Evolutionary conservation across 257 asterid genomes (phyloP).

Genomic region (Asclepias syriaca): DNA sequence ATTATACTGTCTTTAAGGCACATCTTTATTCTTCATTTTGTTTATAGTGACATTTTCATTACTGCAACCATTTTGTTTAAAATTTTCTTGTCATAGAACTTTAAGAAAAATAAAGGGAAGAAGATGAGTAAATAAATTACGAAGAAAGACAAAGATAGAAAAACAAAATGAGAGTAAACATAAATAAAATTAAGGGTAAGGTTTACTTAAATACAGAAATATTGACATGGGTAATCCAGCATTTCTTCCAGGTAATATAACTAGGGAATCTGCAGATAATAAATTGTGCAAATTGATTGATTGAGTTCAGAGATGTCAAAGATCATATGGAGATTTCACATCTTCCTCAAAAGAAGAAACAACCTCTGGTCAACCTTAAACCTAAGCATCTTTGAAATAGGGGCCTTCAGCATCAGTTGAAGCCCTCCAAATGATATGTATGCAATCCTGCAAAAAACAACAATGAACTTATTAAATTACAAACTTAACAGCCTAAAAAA

Average conservation of each 20-base stretch:
- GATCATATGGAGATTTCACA: slow-evolving; percentile 24
- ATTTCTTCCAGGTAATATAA: background rate
- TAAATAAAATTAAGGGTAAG: background rate
- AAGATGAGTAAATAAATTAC: background rate
- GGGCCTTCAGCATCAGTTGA: slow-evolving; percentile 69
- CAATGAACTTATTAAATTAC: slow-evolving; percentile 2
- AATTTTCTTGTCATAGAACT: too few relatives aligned
- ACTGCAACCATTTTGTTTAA: too few relatives aligned
- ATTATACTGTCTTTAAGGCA: too few relatives aligned
- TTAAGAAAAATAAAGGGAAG: background rate
- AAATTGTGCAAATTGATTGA: background rate
- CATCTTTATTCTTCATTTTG: too few relatives aligned
- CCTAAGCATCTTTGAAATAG: slow-evolving; percentile 45
- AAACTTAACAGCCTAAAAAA: background rate
- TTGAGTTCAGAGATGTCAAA: background rate
- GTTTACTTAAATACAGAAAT: background rate
- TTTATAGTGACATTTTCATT: too few relatives aligned
- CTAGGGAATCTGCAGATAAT: background rate
- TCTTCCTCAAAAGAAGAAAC: slow-evolving; percentile 81
- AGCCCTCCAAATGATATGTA: slow-evolving; percentile 88
- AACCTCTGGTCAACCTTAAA: slow-evolving; percentile 60
- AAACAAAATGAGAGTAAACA: background rate
- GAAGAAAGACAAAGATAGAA: background rate
- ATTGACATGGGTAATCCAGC: background rate
- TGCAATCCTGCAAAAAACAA: slow-evolving; percentile 37